phyloP scores from a whole-genome alignment of 305 asterid species.

The Solanum hybrid region DNA sequence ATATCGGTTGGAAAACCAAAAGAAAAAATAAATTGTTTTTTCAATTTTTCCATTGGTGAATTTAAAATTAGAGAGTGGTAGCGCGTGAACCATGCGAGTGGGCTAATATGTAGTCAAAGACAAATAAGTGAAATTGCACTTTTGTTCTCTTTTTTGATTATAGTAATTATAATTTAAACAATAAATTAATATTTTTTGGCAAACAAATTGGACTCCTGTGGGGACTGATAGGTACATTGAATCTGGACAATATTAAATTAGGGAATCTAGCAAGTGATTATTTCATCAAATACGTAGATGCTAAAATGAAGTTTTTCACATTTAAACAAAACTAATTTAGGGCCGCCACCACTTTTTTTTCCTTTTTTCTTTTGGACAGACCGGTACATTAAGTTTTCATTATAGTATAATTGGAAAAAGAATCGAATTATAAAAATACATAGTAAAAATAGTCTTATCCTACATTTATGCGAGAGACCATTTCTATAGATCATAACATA shows the following conservation, averaged over 20 bases:
- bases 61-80: not conserved
- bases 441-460: too few species aligned
- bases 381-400: not conserved
- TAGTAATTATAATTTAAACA: not conserved
- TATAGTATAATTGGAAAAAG: not conserved
- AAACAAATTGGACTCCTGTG: not conserved
- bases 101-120: not conserved
- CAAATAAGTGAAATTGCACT: not conserved
- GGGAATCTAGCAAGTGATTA: not conserved
- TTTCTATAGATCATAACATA: too few species aligned
- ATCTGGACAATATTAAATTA: conserved; percentile 5
- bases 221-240: not conserved
- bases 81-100: not conserved
- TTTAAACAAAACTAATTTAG: not conserved
- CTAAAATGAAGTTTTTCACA: not conserved
- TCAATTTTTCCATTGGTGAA: not conserved
- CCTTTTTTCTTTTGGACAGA: not conserved
- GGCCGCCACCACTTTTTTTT: not conserved
- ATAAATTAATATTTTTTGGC: not conserved
- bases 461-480: too few species aligned
- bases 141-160: not conserved
- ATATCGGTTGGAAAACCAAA: too few species aligned
- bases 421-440: too few species aligned
- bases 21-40: not conserved
- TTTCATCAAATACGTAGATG: not conserved